A percentile compares a stretch with the other conserved stretches of the same genome.
Evolutionary conservation across 805 yeast species (phyloP).

Genomic region (Zygoascus bituminiphila): DNA sequence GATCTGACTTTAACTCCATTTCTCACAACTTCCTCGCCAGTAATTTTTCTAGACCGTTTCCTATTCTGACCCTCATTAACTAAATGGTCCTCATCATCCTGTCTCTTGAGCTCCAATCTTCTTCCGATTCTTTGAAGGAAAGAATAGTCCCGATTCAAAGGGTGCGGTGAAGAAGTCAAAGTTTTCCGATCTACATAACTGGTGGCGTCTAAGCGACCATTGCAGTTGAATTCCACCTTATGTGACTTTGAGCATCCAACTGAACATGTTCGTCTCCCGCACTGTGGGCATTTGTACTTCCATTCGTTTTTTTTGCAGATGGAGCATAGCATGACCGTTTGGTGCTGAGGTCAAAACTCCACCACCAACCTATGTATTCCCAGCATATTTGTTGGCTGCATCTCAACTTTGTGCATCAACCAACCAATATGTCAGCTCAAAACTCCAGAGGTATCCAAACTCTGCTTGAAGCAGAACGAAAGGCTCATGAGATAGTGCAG

Average conservation of each 20-base stretch:
- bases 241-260: constrained; percentile 64
- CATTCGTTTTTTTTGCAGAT: constrained; percentile 37
- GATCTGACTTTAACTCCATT: constrained; percentile 60
- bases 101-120: constrained; percentile 44
- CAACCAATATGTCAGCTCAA: constrained; percentile 32
- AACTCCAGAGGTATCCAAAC: constrained; percentile 58
- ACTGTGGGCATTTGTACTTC: constrained; percentile 78
- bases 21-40: background rate
- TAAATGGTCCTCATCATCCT: constrained; percentile 21
- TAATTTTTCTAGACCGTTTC: background rate
- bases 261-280: constrained; percentile 59
- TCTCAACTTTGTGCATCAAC: background rate
- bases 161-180: constrained; percentile 35
- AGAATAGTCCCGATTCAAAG: constrained; percentile 76
- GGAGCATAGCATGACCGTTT: constrained; percentile 37
- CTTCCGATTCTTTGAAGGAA: constrained; percentile 57
- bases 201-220: constrained; percentile 58
- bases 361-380: background rate
- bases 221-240: constrained; percentile 52
- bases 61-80: background rate
- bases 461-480: constrained; percentile 80
- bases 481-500: constrained; percentile 92
- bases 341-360: too few species aligned
- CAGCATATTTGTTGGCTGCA: background rate
- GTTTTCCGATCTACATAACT: constrained; percentile 44